These are phyloP conservation scores for Pseudogymnoascus sp. DNA, from an alignment of 2,329 filamentous ascomycete genomes.

Conservation along the genomic window DNA sequence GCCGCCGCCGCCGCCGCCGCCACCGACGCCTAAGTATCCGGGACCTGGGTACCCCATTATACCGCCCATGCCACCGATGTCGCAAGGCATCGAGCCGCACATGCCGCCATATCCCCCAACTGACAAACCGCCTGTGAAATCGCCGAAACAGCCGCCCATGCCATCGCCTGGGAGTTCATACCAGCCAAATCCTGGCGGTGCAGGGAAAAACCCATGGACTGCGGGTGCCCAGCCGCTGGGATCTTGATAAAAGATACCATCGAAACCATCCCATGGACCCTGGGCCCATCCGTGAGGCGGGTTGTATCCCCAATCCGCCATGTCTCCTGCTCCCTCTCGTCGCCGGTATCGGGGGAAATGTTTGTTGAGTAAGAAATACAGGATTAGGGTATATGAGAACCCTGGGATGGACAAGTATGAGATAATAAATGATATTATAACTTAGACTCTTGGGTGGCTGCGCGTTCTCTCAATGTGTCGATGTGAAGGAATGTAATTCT, in stretches of 20 bases:
- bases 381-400: neutral
- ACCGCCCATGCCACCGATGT: neutral
- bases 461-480: neutral
- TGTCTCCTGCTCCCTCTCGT: neutral
- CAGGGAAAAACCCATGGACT: neutral
- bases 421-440: neutral
- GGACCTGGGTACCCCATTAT: constrained; percentile 2
- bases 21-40: neutral
- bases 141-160: neutral
- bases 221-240: neutral
- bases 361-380: neutral
- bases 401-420: neutral
- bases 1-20: neutral
- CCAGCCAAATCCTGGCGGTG: neutral
- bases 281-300: constrained; percentile 20
- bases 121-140: neutral
- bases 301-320: constrained; percentile 21
- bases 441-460: neutral
- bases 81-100: neutral
- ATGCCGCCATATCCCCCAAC: neutral
- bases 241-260: neutral
- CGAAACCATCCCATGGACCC: constrained; percentile 13
- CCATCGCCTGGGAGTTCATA: neutral
- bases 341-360: neutral
- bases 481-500: neutral